phyloP scores from a whole-genome alignment of 345 rosid species.

The Camelina hispida region DNA sequence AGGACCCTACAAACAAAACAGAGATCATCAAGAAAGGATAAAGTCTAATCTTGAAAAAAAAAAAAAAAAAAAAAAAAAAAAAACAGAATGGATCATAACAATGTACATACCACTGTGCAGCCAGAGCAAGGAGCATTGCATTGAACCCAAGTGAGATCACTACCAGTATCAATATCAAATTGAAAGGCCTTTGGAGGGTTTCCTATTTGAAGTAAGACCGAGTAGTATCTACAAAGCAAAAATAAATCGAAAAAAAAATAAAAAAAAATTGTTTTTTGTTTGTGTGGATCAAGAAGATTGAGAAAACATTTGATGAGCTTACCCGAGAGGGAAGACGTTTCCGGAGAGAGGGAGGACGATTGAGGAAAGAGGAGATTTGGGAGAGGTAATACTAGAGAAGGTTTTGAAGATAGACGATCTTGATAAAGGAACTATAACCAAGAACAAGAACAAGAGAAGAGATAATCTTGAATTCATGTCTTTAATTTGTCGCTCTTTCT shows the following conservation, averaged over 20 bases:
- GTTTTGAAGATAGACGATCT: constrained; percentile 23
- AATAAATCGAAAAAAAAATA: not conserved
- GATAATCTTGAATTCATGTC: constrained; percentile 11
- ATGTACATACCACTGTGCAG: constrained; percentile 68
- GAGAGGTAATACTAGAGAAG: not conserved
- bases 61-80: not conserved
- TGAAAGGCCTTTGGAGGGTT: constrained; percentile 66
- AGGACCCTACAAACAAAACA: constrained; percentile 49
- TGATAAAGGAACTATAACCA: constrained; percentile 18
- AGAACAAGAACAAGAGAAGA: constrained; percentile 21
- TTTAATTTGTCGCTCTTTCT: not conserved
- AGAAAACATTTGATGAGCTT: not conserved
- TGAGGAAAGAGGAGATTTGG: constrained; percentile 47
- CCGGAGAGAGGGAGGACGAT: constrained; percentile 65
- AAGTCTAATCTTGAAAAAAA: not conserved
- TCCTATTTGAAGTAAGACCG: constrained; percentile 63
- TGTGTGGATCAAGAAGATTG: not conserved
- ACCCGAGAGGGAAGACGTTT: constrained; percentile 92
- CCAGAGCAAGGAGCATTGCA: constrained; percentile 89
- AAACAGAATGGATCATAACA: constrained; percentile 1
- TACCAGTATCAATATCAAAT: constrained; percentile 88
- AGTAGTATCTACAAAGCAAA: constrained; percentile 58
- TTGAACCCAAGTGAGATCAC: constrained; percentile 94
- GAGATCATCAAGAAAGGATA: constrained; percentile 17
- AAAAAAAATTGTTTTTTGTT: not conserved